A percentile compares a stretch with the other conserved stretches of the same genome.
These are phyloP conservation scores for Annulohypoxylon truncatum DNA, from an alignment of 2,329 filamentous ascomycete species.

Conservation along the genomic window DNA sequence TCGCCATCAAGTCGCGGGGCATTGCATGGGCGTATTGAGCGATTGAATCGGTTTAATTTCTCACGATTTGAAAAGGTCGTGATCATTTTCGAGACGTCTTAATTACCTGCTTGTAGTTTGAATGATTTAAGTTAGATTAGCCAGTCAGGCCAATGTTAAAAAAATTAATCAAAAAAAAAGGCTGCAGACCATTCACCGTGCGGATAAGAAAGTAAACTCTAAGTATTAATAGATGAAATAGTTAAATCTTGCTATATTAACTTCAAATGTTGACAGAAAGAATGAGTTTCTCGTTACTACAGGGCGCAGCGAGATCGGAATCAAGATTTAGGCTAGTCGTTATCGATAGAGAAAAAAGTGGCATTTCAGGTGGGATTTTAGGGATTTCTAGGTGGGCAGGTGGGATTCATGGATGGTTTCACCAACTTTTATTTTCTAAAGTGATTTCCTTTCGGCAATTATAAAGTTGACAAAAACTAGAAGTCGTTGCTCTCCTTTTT, in stretches of 20 bases:
- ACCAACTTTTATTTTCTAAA: slow-evolving; percentile 18
- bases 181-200: no score
- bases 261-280: background rate
- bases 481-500: background rate
- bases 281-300: background rate
- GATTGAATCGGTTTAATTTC: background rate
- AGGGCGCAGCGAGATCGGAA: slow-evolving; percentile 27
- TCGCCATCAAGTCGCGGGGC: background rate
- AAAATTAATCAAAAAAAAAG: no score
- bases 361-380: slow-evolving; percentile 19
- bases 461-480: slow-evolving; percentile 6
- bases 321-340: slow-evolving; percentile 27
- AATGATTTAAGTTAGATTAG: no score
- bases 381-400: background rate
- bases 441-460: slow-evolving; percentile 8
- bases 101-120: background rate
- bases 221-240: background rate
- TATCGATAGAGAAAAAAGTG: slow-evolving; percentile 30
- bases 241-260: background rate
- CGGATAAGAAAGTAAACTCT: background rate
- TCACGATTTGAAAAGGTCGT: background rate
- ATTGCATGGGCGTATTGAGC: background rate
- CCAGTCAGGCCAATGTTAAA: no score
- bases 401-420: background rate
- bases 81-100: background rate